Conservation (phyloP, 805 yeast species). For the Kuraishia molischiana region DNA sequence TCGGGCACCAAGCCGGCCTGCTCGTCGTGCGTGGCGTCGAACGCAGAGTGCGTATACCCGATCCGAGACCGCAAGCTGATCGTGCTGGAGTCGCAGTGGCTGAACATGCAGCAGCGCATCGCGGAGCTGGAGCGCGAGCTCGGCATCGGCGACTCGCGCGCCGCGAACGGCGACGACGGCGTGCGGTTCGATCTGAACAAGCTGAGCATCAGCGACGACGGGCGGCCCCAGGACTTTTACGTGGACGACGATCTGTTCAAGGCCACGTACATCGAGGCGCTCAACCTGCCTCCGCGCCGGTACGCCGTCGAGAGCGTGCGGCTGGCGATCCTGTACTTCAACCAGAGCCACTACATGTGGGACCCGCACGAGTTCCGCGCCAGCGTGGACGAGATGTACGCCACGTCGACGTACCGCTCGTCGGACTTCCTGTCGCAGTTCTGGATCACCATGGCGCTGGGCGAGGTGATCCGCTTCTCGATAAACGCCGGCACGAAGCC, state of each 20-base stretch:
- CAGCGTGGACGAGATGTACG: slow-evolving; percentile 12
- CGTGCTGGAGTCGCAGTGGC: slow-evolving; percentile 17
- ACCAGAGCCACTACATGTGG: slow-evolving; percentile 13
- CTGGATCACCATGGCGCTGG: slow-evolving; percentile 7
- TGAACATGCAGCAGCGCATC: slow-evolving; percentile 14
- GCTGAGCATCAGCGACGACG: background rate
- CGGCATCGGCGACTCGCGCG: background rate
- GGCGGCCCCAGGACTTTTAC: slow-evolving; percentile 3
- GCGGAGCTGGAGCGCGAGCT: slow-evolving; percentile 12
- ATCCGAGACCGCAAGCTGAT: slow-evolving; percentile 19
- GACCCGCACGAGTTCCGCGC: slow-evolving; percentile 11
- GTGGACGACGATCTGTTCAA: slow-evolving; percentile 7
- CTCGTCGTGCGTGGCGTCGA: slow-evolving; percentile 14
- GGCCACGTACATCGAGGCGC: slow-evolving; percentile 7
- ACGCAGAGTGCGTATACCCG: slow-evolving; percentile 15
- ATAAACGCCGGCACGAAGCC: slow-evolving; percentile 8
- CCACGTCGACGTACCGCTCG: slow-evolving; percentile 9
- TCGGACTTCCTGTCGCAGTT: slow-evolving; percentile 9
- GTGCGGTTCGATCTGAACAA: background rate
- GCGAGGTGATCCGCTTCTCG: slow-evolving; percentile 13
- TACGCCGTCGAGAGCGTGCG: slow-evolving; percentile 10
- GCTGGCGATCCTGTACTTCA: slow-evolving; percentile 10
- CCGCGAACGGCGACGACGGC: background rate
- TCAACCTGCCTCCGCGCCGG: slow-evolving; percentile 11
- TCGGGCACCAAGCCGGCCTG: slow-evolving; percentile 27